These are phyloP conservation scores for Helicocarpus griseus DNA, from an alignment of 2,329 filamentous ascomycete species.

Conservation along the genomic window DNA sequence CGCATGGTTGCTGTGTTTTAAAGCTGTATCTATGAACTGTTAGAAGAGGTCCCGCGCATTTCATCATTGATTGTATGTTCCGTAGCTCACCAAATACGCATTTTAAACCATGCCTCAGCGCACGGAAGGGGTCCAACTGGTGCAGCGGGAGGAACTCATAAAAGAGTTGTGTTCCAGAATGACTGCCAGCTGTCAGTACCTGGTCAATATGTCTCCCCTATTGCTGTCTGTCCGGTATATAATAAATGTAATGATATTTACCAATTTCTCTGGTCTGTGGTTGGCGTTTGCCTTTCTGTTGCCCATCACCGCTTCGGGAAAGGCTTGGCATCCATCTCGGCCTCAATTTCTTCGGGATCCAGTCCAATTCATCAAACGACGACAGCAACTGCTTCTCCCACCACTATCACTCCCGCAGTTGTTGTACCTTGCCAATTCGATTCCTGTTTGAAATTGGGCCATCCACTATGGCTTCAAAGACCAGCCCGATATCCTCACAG, in stretches of 20 bases:
- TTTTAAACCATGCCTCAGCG: conserved; percentile 5
- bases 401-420: neutral
- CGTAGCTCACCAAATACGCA: conserved; percentile 6
- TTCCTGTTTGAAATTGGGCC: neutral
- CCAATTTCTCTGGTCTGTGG: too few relatives aligned
- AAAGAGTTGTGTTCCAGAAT: too few relatives aligned
- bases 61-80: neutral
- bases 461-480: conserved; percentile 1
- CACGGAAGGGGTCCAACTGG: neutral
- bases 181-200: neutral
- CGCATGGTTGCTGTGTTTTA: conserved; percentile 26
- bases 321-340: neutral
- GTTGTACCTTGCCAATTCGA: neutral
- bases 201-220: neutral
- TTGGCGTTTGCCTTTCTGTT: too few relatives aligned
- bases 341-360: neutral
- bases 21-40: neutral
- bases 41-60: neutral
- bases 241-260: too few relatives aligned
- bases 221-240: neutral
- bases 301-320: too few relatives aligned
- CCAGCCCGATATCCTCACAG: neutral
- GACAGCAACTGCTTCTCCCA: neutral
- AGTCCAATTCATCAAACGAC: neutral
- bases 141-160: neutral